A percentile compares a stretch with the other conserved stretches of the same genome.
phyloP scores from a whole-genome alignment of 208 protist genomes.

The Leishmania lainsoni region DNA sequence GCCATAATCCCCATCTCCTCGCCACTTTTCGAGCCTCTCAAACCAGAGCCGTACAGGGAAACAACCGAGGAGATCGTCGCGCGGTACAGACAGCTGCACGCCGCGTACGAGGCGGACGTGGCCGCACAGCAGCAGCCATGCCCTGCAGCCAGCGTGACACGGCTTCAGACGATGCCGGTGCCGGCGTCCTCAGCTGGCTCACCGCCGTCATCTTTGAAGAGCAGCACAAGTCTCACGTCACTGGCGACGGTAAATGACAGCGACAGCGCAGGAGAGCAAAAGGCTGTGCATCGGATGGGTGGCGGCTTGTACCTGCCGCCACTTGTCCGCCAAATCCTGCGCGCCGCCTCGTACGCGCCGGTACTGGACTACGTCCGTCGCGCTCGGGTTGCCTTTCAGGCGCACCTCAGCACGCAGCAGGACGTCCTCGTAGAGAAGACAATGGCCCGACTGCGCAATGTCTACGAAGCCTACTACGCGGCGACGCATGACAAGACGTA shows the following conservation, averaged over 20 bases:
- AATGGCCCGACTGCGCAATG: slow-evolving; percentile 32
- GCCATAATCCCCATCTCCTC: not conserved
- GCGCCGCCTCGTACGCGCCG: slow-evolving; percentile 47
- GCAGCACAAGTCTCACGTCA: not conserved
- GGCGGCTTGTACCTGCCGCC: slow-evolving; percentile 38
- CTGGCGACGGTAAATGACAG: not conserved
- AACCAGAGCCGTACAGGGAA: slow-evolving; percentile 13
- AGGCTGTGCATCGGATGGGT: not conserved
- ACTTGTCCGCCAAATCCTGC: slow-evolving; percentile 49
- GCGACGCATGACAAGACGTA: slow-evolving; percentile 28
- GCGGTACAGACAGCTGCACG: slow-evolving; percentile 16
- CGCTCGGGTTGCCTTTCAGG: slow-evolving; percentile 41
- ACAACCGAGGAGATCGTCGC: slow-evolving; percentile 28
- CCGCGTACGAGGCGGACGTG: slow-evolving; percentile 32
- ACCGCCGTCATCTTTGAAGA: slow-evolving; percentile 7
- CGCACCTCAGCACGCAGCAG: slow-evolving; percentile 36
- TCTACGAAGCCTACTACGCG: slow-evolving; percentile 32
- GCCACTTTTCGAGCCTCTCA: slow-evolving; percentile 1
- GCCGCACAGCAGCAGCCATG: slow-evolving; percentile 16
- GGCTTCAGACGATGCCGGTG: not conserved
- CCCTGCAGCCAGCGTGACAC: not conserved
- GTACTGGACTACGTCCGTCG: slow-evolving; percentile 51
- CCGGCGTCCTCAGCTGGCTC: slow-evolving; percentile 1
- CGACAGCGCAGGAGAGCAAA: slow-evolving; percentile 5
- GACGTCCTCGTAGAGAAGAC: slow-evolving; percentile 30